Evolutionary conservation across 73 alveolate genomes (phyloP), one percentile per base, ranked within the genome.

Genomic region (Paramecium octaurelia): DNA sequence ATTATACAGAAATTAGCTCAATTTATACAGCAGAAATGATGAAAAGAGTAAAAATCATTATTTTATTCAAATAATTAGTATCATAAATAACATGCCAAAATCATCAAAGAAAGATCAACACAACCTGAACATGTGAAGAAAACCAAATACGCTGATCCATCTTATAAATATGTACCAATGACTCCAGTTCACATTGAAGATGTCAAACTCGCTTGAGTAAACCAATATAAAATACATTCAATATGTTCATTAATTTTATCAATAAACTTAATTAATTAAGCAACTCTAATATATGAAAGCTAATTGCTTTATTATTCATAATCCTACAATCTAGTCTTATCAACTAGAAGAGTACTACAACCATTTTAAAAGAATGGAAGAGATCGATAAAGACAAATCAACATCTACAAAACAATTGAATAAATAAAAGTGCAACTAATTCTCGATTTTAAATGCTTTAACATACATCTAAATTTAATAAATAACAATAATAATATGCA

Each of bases 1-100:
- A 89, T 68, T 89, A 31, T 35, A 40, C 84, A 70, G 94, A 89
- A 89, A 89, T 89, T 44, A 89, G 84, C 75, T 50, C 94, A 23
- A 70, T 89, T 44, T 89, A 89, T 46, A 57, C 84, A 34, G 94
- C 94, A 20, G 94, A 89, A 46, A 89, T 89, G 94, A 71, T 71
- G 90, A 89, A 89, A 73, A 89, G 91, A 70, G 94, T 89, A 89
- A 20, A 20, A 3, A 80, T 54, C 69, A 54, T 54, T 18, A 54
- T 54, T 54, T 44, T 31, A 73, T 73, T 36, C 46, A 40, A 31
- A 80, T 4, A 43, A 10, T 23, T 80, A 80, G 91, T 80, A 80
- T 80, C 91, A 80, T 48, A 80, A 80, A 80, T 14, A 31, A 44
- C 91, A 80, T 80, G 70, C 76, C 10, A n/a, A 44, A 23, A 80